Evolutionary conservation across 257 asterid genomes (phyloP).

Genomic region (Solanum appendiculatum): DNA sequence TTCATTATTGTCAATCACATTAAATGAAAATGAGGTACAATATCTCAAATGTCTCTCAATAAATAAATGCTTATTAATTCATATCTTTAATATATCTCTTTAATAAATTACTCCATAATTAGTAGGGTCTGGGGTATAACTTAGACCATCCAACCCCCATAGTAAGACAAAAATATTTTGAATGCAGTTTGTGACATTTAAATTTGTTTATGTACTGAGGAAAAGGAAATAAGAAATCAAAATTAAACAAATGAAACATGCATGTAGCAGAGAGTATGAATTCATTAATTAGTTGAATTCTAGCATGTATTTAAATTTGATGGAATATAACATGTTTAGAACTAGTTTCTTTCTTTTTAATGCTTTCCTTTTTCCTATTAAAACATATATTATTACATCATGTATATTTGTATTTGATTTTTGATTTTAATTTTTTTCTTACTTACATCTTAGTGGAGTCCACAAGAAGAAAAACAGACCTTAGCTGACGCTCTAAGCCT

Average conservation of each 20-base stretch:
- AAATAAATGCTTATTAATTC: background rate
- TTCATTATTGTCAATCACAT: background rate
- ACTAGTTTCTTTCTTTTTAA: background rate
- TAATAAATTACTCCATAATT: background rate
- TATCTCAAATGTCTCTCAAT: background rate
- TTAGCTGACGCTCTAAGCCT: background rate
- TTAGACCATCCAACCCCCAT: background rate
- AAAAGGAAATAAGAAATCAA: background rate
- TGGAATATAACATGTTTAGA: background rate
- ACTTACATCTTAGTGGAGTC: background rate
- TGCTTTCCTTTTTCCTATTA: background rate
- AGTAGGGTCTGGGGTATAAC: background rate
- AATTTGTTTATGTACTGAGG: background rate
- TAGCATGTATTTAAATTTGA: background rate
- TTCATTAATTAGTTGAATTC: background rate
- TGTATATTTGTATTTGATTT: background rate
- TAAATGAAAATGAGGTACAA: background rate
- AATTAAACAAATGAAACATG: background rate
- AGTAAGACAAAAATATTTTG: no score
- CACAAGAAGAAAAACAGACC: background rate
- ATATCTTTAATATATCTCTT: background rate
- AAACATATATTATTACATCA: background rate
- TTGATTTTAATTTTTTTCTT: background rate
- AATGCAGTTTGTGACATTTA: background rate
- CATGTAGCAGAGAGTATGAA: background rate